Evolutionary conservation across 257 asterid genomes (phyloP).

Genomic region (Eucommia ulmoides): DNA sequence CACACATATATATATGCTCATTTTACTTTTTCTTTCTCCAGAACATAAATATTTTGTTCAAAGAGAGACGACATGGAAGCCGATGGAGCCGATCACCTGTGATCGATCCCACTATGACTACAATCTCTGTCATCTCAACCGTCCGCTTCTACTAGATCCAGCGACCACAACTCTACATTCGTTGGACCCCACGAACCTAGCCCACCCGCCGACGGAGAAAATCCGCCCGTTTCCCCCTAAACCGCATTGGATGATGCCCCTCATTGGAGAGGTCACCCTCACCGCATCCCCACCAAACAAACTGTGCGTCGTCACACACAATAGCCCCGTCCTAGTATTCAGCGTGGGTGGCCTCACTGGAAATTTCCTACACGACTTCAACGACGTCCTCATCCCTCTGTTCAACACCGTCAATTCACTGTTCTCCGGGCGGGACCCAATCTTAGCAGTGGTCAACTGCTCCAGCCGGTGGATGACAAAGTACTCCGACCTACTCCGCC

Average conservation of each 20-base stretch:
- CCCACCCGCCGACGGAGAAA: slow-evolving; percentile 2
- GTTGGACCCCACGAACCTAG: background rate
- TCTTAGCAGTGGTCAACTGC: slow-evolving; percentile 4
- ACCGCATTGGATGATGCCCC: slow-evolving; percentile 10
- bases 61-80: no score
- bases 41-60: no score
- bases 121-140: background rate
- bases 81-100: no score
- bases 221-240: slow-evolving; percentile 12
- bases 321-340: slow-evolving; percentile 10
- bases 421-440: slow-evolving; percentile 7
- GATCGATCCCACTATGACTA: background rate
- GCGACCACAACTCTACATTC: slow-evolving; percentile 2
- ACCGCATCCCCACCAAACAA: slow-evolving; percentile 9
- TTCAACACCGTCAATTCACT: slow-evolving; percentile 11
- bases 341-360: slow-evolving; percentile 16
- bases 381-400: slow-evolving; percentile 12
- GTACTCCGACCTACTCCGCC: slow-evolving; percentile 6
- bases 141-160: slow-evolving; percentile 5
- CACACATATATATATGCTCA: no score
- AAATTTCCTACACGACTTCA: slow-evolving; percentile 13
- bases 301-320: slow-evolving; percentile 3
- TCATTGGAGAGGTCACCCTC: slow-evolving; percentile 6
- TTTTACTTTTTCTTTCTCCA: no score
- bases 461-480: slow-evolving; percentile 12